Evolutionary conservation across 2,329 filamentous ascomycete species (phyloP).

Genomic region (Fusarium setosum): DNA sequence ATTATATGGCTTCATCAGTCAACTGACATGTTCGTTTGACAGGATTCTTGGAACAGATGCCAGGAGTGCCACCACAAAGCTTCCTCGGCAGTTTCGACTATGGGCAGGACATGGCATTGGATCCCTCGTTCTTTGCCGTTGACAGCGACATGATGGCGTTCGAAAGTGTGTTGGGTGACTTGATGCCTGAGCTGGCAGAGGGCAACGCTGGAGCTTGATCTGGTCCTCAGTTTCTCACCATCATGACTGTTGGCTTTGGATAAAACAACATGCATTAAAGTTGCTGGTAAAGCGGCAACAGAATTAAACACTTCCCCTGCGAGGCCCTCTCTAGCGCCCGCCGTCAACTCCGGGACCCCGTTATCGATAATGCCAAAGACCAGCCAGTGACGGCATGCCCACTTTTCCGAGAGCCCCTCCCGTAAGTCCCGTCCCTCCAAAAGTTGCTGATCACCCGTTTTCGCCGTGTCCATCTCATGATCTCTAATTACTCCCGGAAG

Average conservation of each 20-base stretch:
- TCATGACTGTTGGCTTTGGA: too few species aligned
- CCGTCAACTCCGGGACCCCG: too few species aligned
- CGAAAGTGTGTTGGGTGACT: slow-evolving; percentile 11
- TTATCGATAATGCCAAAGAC: slow-evolving; percentile 37
- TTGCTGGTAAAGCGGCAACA: too few species aligned
- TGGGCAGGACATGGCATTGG: slow-evolving; percentile 22
- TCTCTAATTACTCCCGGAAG: slow-evolving; percentile 3
- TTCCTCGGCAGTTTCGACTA: slow-evolving; percentile 14
- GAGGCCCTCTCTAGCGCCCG: too few species aligned
- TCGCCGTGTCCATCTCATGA: slow-evolving; percentile 14
- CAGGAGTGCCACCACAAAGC: background rate
- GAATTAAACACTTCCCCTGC: too few species aligned
- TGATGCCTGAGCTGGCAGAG: background rate
- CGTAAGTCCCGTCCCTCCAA: slow-evolving; percentile 17
- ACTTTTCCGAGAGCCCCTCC: slow-evolving; percentile 33
- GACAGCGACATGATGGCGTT: slow-evolving; percentile 9
- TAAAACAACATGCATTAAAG: too few species aligned
- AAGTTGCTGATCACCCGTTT: slow-evolving; percentile 30
- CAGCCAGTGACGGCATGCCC: slow-evolving; percentile 8
- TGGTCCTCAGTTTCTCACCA: too few species aligned
- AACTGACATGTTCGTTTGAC: background rate
- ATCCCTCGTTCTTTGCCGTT: slow-evolving; percentile 16
- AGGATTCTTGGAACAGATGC: background rate
- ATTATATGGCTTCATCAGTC: background rate
- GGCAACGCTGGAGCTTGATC: too few species aligned